These are phyloP conservation scores for Xylaria sp. DNA, from an alignment of 2,329 filamentous ascomycete genomes.

Conservation along the genomic window DNA sequence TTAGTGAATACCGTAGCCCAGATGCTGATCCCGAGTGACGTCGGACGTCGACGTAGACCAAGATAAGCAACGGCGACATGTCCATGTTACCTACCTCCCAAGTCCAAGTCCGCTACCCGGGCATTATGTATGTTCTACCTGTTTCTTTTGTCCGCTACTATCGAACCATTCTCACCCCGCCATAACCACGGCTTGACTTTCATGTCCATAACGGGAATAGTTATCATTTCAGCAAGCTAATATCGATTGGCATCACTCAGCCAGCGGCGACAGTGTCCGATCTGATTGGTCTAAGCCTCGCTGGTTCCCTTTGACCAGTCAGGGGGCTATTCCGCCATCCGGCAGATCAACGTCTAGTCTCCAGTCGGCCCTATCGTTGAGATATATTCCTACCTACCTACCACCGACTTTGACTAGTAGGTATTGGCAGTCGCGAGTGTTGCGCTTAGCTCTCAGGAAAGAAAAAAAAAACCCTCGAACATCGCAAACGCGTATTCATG, in stretches of 20 bases:
- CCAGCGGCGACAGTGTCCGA: conserved; percentile 6
- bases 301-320: conserved; percentile 4
- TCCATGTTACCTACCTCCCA: not conserved
- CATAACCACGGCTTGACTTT: conserved; percentile 4
- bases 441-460: conserved; percentile 1
- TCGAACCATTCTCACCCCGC: conserved; percentile 19
- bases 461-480: not conserved
- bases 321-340: conserved; percentile 11
- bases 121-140: not conserved
- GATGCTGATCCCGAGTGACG: conserved; percentile 5
- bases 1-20: conserved; percentile 4
- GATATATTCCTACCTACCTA: not conserved
- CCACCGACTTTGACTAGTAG: not conserved
- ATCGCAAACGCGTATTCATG: conserved; percentile 3
- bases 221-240: conserved; percentile 7
- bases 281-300: conserved; percentile 13
- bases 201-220: conserved; percentile 1
- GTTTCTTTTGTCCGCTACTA: conserved; percentile 19
- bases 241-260: conserved; percentile 16
- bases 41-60: conserved; percentile 4
- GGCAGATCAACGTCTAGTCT: conserved; percentile 17
- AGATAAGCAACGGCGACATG: conserved; percentile 12
- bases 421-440: not conserved
- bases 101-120: not conserved
- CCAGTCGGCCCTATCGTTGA: conserved; percentile 8